Evolutionary conservation across 306 rosid genomes (phyloP).

Genomic region (Corylus americana): DNA sequence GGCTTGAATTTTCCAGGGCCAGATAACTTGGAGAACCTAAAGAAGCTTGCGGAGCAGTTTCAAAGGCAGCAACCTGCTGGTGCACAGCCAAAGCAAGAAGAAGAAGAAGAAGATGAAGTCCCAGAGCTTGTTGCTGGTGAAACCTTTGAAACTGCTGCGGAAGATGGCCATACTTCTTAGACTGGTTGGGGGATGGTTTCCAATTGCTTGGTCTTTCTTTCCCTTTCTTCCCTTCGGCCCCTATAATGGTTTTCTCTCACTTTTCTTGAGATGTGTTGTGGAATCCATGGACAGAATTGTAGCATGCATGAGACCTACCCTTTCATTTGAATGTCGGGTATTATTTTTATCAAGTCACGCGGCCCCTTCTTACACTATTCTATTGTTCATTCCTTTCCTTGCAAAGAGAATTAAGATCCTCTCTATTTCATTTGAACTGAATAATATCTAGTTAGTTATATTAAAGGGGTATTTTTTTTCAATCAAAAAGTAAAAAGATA

Average conservation of each 20-base stretch:
- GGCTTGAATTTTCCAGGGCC: constrained; percentile 11
- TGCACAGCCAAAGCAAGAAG: background rate
- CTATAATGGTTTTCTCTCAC: background rate
- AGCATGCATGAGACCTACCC: background rate
- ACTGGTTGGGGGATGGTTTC: background rate
- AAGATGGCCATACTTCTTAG: constrained; percentile 1
- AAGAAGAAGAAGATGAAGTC: constrained; percentile 5
- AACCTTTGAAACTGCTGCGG: constrained; percentile 13
- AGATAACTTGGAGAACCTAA: constrained; percentile 15
- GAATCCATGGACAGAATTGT: background rate
- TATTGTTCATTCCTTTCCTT: background rate
- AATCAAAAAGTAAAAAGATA: too few species aligned
- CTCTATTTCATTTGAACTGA: too few species aligned
- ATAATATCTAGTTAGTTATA: too few species aligned
- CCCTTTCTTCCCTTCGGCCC: background rate
- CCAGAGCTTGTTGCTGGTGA: constrained; percentile 10
- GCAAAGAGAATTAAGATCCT: too few species aligned
- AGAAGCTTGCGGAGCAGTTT: constrained; percentile 1
- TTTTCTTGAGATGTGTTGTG: constrained; percentile 2
- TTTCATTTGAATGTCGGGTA: background rate
- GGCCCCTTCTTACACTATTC: background rate
- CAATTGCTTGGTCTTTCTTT: background rate
- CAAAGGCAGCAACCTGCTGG: constrained; percentile 2
- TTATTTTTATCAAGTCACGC: background rate
- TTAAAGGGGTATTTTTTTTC: too few species aligned